These are phyloP conservation scores for Saccharomycopsis amapae DNA, from an alignment of 805 yeast genomes.

Conservation along the genomic window DNA sequence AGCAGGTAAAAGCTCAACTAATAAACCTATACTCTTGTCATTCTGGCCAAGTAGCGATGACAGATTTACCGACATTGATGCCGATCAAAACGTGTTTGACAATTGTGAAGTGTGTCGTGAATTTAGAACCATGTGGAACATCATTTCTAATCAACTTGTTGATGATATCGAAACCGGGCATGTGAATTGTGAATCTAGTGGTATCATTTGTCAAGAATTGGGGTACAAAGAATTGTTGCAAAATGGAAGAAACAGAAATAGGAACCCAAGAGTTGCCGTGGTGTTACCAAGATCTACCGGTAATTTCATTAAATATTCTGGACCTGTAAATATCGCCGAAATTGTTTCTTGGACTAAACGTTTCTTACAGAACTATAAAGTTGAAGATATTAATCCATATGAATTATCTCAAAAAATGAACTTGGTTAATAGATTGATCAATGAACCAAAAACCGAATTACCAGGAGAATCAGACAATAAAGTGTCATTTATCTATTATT, in stretches of 20 bases:
- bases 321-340: constrained; percentile 26
- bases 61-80: constrained; percentile 28
- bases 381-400: constrained; percentile 28
- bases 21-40: constrained; percentile 48
- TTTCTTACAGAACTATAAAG: constrained; percentile 39
- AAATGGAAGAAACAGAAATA: constrained; percentile 16
- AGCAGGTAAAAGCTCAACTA: constrained; percentile 38
- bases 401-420: constrained; percentile 24
- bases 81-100: constrained; percentile 34
- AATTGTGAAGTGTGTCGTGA: constrained; percentile 44
- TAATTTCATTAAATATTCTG: constrained; percentile 39
- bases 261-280: constrained; percentile 39
- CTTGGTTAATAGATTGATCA: constrained; percentile 24
- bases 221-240: constrained; percentile 35
- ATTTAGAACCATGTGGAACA: constrained; percentile 51
- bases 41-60: constrained; percentile 56
- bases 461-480: constrained; percentile 30
- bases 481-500: constrained; percentile 47
- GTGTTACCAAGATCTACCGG: constrained; percentile 47
- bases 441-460: constrained; percentile 31
- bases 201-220: constrained; percentile 44
- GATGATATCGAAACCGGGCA: constrained; percentile 41
- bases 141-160: constrained; percentile 43
- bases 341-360: constrained; percentile 40
- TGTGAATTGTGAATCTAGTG: constrained; percentile 50